These are phyloP conservation scores for Dendryphion nanum DNA, from an alignment of 2,329 filamentous ascomycete species.

Conservation along the genomic window DNA sequence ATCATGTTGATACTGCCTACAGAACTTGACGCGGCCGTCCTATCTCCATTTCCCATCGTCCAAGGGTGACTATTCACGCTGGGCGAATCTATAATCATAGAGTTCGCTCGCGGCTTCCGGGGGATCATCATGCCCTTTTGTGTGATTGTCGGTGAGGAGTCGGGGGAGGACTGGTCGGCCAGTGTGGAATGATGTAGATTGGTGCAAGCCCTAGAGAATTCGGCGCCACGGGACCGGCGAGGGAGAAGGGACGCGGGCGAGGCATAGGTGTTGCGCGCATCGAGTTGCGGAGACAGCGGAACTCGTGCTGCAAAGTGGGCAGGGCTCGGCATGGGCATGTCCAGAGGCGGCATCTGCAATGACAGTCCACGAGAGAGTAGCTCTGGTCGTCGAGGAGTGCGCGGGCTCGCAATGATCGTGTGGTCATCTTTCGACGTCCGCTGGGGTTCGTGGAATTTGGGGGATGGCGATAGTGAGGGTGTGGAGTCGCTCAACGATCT, in stretches of 20 bases:
- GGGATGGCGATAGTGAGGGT: conserved; percentile 45
- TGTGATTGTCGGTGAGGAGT: conserved; percentile 83
- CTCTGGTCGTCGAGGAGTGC: conserved; percentile 69
- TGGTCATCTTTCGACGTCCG: conserved; percentile 47
- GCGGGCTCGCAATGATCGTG: conserved; percentile 39
- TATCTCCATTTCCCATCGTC: conserved; percentile 59
- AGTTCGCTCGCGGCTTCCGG: conserved; percentile 45
- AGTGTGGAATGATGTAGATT: conserved; percentile 94
- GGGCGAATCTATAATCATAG: conserved; percentile 60
- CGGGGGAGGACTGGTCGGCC: conserved; percentile 81
- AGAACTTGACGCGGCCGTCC: conserved; percentile 63
- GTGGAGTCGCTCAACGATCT: conserved; percentile 47
- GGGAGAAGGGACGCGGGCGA: conserved; percentile 87
- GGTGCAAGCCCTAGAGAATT: conserved; percentile 90
- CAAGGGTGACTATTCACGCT: conserved; percentile 62
- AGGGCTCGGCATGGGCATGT: conserved; percentile 46
- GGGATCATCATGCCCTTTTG: conserved; percentile 63
- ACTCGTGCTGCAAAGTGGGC: conserved; percentile 56
- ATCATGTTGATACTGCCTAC: conserved; percentile 77
- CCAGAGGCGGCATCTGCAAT: conserved; percentile 65
- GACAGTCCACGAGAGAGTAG: conserved; percentile 65
- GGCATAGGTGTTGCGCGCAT: conserved; percentile 79
- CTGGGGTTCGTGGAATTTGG: conserved; percentile 43
- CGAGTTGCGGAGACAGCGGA: conserved; percentile 82
- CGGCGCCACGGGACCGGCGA: conserved; percentile 81